Evolutionary conservation across 2,329 filamentous ascomycete genomes (phyloP).

Genomic region (Pseudocercospora fijiensis): DNA sequence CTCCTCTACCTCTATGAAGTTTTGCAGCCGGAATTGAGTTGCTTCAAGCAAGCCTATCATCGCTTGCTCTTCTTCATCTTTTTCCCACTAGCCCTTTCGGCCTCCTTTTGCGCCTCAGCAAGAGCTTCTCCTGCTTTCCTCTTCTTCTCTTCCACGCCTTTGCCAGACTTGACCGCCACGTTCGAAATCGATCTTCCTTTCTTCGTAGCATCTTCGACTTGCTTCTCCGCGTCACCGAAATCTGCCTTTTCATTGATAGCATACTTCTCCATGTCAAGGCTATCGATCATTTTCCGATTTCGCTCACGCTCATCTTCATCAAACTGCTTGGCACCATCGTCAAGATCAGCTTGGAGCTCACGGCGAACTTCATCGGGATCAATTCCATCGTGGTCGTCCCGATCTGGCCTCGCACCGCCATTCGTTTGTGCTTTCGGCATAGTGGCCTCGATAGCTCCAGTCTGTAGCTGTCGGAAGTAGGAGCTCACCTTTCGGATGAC

Average conservation of each 20-base stretch:
- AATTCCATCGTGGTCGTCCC: constrained; percentile 24
- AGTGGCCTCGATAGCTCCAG: constrained; percentile 59
- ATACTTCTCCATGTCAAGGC: constrained; percentile 82
- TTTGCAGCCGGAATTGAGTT: not conserved
- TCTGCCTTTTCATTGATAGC: constrained; percentile 51
- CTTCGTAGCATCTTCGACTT: constrained; percentile 41
- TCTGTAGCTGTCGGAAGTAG: constrained; percentile 73
- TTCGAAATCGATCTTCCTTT: constrained; percentile 62
- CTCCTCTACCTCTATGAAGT: not conserved
- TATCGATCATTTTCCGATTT: constrained; percentile 85
- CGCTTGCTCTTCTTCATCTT: constrained; percentile 34
- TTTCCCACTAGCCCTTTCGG: constrained; percentile 34
- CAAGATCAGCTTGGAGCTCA: constrained; percentile 76
- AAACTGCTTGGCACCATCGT: constrained; percentile 77
- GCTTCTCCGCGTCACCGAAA: constrained; percentile 68
- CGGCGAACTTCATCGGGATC: constrained; percentile 54
- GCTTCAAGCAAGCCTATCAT: not conserved
- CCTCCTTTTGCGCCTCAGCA: constrained; percentile 40
- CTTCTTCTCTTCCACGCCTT: constrained; percentile 33
- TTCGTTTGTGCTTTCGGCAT: constrained; percentile 46
- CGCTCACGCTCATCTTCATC: constrained; percentile 67
- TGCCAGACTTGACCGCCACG: constrained; percentile 63
- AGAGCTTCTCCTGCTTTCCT: constrained; percentile 41
- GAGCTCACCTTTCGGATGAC: constrained; percentile 82
- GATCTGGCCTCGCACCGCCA: constrained; percentile 31